A percentile compares a stretch with the other conserved stretches of the same genome.
Evolutionary conservation across 169 alveolate species (phyloP).

Genomic region (Eimeria maxima): DNA sequence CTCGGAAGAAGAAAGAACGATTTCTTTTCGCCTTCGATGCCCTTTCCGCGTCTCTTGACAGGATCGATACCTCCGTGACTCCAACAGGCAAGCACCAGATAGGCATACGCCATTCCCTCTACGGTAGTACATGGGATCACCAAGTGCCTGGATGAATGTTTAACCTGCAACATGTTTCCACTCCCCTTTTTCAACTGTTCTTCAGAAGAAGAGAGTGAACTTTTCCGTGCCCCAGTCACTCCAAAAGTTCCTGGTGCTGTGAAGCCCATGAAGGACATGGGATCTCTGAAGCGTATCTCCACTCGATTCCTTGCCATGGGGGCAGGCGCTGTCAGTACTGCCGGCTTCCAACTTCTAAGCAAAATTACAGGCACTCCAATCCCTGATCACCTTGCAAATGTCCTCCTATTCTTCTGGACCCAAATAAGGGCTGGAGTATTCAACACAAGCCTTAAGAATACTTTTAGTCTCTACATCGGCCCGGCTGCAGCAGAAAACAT

Average conservation of each 20-base stretch:
- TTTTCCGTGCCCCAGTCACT: neutral
- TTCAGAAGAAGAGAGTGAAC: slow-evolving; percentile 27
- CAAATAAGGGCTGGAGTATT: slow-evolving; percentile 49
- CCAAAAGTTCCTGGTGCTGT: neutral
- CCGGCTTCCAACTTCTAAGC: slow-evolving; percentile 21
- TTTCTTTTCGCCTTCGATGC: slow-evolving; percentile 36
- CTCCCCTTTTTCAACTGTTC: neutral
- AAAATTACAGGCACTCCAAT: slow-evolving; percentile 45
- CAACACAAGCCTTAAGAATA: neutral
- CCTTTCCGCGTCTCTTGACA: slow-evolving; percentile 52
- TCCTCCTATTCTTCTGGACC: slow-evolving; percentile 46
- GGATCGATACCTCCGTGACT: neutral
- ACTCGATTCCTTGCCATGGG: slow-evolving; percentile 45
- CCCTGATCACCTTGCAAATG: slow-evolving; percentile 53
- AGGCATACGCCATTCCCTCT: neutral
- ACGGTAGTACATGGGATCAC: neutral
- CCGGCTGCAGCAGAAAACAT: slow-evolving; percentile 37
- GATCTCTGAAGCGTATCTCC: slow-evolving; percentile 21
- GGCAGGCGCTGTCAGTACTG: slow-evolving; percentile 52
- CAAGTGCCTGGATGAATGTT: neutral
- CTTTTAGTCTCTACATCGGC: slow-evolving; percentile 11
- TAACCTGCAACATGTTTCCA: neutral
- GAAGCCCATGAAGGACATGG: slow-evolving; percentile 59
- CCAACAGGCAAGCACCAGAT: slow-evolving; percentile 46
- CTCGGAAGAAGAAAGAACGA: neutral